Percentiles rank a stretch among this genome's conserved stretches.
phyloP scores from a whole-genome alignment of 2,329 filamentous ascomycete genomes.

The Cytospora piceae region DNA sequence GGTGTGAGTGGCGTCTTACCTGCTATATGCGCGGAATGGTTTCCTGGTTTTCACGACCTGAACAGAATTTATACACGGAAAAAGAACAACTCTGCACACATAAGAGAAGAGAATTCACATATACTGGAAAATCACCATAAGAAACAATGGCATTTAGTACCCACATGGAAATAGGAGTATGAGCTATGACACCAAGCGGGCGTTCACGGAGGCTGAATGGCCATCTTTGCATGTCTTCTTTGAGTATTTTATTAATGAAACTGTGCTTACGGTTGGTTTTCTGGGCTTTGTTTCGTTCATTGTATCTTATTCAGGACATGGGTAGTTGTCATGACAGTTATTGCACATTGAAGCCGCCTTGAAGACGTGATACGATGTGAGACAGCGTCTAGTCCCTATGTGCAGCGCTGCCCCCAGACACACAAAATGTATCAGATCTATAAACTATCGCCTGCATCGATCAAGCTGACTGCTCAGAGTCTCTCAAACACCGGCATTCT shows the following conservation, averaged over 20 bases:
- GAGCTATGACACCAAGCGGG: background rate
- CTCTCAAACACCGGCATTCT: slow-evolving; percentile 29
- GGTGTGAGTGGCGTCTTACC: background rate
- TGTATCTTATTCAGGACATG: too few relatives aligned
- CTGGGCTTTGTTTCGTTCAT: background rate
- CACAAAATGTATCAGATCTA: background rate
- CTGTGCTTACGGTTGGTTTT: background rate
- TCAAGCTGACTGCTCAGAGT: background rate
- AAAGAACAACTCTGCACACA: too few relatives aligned
- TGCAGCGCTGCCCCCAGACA: background rate
- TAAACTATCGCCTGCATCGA: background rate
- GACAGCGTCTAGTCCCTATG: background rate
- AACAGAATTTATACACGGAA: background rate
- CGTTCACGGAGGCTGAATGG: background rate
- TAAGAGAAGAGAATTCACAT: too few relatives aligned
- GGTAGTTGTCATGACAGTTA: background rate
- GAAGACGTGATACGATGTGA: background rate
- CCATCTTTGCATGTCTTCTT: slow-evolving; percentile 2
- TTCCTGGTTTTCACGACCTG: background rate
- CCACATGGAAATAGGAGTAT: background rate
- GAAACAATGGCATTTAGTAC: background rate
- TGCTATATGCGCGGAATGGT: background rate
- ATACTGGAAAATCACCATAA: background rate
- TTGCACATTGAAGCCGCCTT: background rate
- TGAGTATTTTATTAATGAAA: background rate